Conservation (phyloP, 768 basidiomycete genomes). For the Leucosporidium scottii region DNA sequence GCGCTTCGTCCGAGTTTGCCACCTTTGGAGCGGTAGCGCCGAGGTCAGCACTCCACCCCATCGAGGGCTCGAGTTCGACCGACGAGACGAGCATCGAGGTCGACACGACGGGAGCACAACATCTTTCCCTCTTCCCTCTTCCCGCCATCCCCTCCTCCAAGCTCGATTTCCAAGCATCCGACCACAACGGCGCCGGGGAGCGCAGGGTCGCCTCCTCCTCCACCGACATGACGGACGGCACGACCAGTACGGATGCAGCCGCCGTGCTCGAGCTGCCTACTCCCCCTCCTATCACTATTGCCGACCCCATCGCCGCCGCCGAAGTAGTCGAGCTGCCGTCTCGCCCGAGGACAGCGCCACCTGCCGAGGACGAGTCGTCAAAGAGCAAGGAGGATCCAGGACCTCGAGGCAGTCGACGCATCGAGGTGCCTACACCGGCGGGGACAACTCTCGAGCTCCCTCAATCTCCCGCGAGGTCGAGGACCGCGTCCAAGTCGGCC, state of each 20-base stretch:
- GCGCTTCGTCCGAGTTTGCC: no score
- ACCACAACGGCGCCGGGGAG: not conserved
- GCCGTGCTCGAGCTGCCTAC: no score
- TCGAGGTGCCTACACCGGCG: slow-evolving; percentile 2
- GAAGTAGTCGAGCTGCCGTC: not conserved
- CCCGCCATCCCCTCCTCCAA: not conserved
- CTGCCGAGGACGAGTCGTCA: not conserved
- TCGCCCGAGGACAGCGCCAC: not conserved
- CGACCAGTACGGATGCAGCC: not conserved
- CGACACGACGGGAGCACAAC: not conserved
- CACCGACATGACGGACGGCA: not conserved
- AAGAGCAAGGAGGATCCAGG: not conserved
- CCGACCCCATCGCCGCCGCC: not conserved
- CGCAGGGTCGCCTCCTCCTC: not conserved
- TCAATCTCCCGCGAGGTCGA: not conserved
- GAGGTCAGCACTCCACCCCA: not conserved
- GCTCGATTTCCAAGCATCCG: not conserved
- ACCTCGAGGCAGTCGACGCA: not conserved
- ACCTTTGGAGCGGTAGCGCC: not conserved
- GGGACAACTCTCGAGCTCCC: not conserved
- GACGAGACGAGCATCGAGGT: not conserved
- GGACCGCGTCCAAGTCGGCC: slow-evolving; percentile 47
- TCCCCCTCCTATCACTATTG: no score
- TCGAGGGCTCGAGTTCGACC: not conserved
- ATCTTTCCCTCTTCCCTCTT: slow-evolving; percentile 1